Evolutionary conservation across 2,329 filamentous ascomycete genomes (phyloP).

Genomic region (Cercospora sp.): DNA sequence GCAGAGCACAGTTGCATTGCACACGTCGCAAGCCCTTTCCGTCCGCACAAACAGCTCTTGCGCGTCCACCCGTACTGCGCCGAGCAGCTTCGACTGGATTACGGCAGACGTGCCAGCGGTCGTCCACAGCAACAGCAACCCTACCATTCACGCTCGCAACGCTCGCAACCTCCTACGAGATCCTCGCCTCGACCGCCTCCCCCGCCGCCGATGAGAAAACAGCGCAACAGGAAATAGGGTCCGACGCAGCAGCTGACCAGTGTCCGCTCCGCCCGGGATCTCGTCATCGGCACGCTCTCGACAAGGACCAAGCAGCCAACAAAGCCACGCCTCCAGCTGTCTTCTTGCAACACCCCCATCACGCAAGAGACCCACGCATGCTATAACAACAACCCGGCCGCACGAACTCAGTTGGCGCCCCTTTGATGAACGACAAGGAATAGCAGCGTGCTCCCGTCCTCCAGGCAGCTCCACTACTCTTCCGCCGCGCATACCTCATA

Average conservation of each 20-base stretch:
- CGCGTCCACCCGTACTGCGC: not conserved
- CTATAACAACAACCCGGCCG: slow-evolving; percentile 6
- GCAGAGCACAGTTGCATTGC: not conserved
- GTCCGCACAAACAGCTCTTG: not conserved
- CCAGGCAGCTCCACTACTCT: slow-evolving; percentile 24
- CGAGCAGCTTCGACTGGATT: not conserved
- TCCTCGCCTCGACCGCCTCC: too few species aligned
- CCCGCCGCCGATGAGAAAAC: too few species aligned
- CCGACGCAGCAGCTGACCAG: not conserved
- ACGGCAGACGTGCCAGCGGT: too few species aligned
- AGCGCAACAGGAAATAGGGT: too few species aligned
- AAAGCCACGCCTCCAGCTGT: slow-evolving; percentile 11
- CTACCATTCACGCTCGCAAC: too few species aligned
- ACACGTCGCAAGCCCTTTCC: not conserved
- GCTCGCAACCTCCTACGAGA: slow-evolving; percentile 2
- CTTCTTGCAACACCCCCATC: slow-evolving; percentile 1
- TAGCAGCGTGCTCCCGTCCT: slow-evolving; percentile 17
- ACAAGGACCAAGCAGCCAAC: slow-evolving; percentile 9
- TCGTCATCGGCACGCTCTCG: slow-evolving; percentile 23
- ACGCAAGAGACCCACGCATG: not conserved
- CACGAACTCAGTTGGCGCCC: slow-evolving; percentile 11
- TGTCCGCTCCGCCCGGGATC: slow-evolving; percentile 23
- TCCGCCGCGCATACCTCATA: slow-evolving; percentile 8
- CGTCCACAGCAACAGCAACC: too few species aligned
- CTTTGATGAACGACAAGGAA: slow-evolving; percentile 24